Evolutionary conservation across 2,329 filamentous ascomycete genomes (phyloP).

Genomic region (Diaporthe capsici): DNA sequence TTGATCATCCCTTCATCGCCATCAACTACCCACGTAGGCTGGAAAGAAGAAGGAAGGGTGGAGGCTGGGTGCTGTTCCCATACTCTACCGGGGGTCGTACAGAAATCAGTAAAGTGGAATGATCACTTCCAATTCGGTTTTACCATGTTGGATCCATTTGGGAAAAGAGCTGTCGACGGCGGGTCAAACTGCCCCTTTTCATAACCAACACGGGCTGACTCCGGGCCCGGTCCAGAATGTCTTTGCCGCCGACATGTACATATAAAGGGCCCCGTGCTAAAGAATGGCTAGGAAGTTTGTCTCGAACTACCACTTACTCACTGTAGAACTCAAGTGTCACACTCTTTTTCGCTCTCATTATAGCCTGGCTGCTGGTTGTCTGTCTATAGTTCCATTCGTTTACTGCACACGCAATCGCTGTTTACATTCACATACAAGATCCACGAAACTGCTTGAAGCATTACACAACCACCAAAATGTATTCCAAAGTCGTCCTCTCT

Average conservation of each 20-base stretch:
- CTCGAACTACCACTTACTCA: neutral
- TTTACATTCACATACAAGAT: neutral
- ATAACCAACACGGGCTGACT: slow-evolving; percentile 6
- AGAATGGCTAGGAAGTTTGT: too few species aligned
- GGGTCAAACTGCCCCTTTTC: neutral
- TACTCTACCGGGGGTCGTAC: too few species aligned
- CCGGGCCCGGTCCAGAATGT: neutral
- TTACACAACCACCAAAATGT: neutral
- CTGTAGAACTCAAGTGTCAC: neutral
- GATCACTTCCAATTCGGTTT: neutral
- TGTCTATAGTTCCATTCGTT: neutral
- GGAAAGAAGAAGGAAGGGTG: neutral
- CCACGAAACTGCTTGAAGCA: neutral
- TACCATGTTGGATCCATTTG: neutral
- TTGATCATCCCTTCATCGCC: neutral
- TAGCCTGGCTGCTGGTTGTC: slow-evolving; percentile 3
- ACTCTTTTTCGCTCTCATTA: neutral
- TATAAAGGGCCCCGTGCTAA: neutral
- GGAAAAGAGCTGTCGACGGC: neutral
- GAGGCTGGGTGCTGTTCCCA: too few species aligned
- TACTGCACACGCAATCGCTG: neutral
- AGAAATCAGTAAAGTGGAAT: neutral
- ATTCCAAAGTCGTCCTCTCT: neutral
- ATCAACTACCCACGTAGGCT: too few species aligned
- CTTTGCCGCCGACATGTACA: neutral